Evolutionary conservation across 2,329 filamentous ascomycete genomes (phyloP).

Genomic region (Cladophialophora yegresii): DNA sequence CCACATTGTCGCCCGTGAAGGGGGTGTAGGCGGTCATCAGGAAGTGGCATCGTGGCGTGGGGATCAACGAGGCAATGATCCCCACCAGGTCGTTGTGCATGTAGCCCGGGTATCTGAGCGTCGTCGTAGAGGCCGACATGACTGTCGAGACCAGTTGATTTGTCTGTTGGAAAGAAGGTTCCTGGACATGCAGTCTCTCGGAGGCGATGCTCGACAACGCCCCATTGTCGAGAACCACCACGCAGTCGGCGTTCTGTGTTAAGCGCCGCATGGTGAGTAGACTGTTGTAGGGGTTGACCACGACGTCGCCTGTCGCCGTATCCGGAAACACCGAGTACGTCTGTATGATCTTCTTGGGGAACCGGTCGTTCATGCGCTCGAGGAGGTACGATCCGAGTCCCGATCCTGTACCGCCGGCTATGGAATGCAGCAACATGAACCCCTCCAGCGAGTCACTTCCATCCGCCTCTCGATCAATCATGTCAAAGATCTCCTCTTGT

Average conservation of each 20-base stretch:
- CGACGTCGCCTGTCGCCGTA: conserved; percentile 84
- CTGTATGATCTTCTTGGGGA: conserved; percentile 98
- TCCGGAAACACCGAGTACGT: conserved; percentile 99
- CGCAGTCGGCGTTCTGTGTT: conserved; percentile 94
- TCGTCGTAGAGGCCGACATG: conserved; percentile 97
- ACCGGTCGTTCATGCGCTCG: conserved; percentile 92
- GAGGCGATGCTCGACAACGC: conserved; percentile 91
- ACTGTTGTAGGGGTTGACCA: conserved; percentile 98
- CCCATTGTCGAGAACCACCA: conserved; percentile 95
- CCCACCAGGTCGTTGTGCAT: conserved; percentile 99
- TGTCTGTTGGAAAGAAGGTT: conserved; percentile 94
- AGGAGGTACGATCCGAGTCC: conserved; percentile 94
- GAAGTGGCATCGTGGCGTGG: conserved; percentile 95
- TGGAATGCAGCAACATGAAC: conserved; percentile 98
- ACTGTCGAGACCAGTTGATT: conserved; percentile 97
- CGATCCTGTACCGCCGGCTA: conserved; percentile 93
- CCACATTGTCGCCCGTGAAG: conserved; percentile 93
- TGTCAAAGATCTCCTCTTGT: conserved; percentile 97
- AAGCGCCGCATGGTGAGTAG: conserved; percentile 85
- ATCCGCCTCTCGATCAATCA: conserved; percentile 98
- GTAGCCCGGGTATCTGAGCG: conserved; percentile 93
- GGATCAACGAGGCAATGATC: conserved; percentile 93
- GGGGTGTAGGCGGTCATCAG: conserved; percentile 98
- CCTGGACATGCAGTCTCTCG: conserved; percentile 89
- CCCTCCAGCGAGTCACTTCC: conserved; percentile 97